Base-by-base conservation (phyloP, 2,329 filamentous ascomycete genomes). In the Magnaporthiopsis rhizophila region DNA sequence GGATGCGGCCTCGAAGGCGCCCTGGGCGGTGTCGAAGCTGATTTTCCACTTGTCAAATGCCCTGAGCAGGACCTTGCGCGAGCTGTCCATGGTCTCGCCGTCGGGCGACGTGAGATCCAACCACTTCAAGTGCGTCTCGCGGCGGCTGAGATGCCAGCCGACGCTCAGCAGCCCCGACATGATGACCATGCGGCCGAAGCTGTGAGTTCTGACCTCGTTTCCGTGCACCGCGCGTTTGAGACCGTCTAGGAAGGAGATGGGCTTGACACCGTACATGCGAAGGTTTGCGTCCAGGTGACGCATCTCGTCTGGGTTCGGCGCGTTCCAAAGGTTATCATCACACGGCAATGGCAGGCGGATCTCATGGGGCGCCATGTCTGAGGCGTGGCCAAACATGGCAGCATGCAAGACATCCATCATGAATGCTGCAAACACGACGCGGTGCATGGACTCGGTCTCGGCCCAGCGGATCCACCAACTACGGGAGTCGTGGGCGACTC, bases 131-230 rank as follows among this genome's bases (percentile, higher is more conserved):
- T 96, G 91, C 4, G 93, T 85, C 73, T 96, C 92, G 69, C 91
- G 85, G 75, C 93, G 91, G 68, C 90, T 91, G 79, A 97, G 87
- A 71, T 97, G 92, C 92, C 91, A 97, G 66, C 89, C 92, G 6
- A 97, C 90, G 68, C 90, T 95, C n/a, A 97, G 79, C 50, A 97
- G 78, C 0, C 93, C 92, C 1, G 90, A 90, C 89, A 97, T 96
- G 69, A 97, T 85, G 67, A 96, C 92, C 69, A 91, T 95, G 61
- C 92, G 86, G 1, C 92, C 92, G 72, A 97, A 96, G 0, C 90
- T 88, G 72, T 96, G 94, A 1, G 92, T 96, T 63, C 87, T 86
- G 21, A 97, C 91, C 61, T 86, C 86, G 67, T 93, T 86, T 2
- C 89, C 89, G 67, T 94, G 93, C 3, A 97, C 79, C 0, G 91